Base-by-base conservation (phyloP, 2,329 filamentous ascomycete species). In the Colletotrichum lini region DNA sequence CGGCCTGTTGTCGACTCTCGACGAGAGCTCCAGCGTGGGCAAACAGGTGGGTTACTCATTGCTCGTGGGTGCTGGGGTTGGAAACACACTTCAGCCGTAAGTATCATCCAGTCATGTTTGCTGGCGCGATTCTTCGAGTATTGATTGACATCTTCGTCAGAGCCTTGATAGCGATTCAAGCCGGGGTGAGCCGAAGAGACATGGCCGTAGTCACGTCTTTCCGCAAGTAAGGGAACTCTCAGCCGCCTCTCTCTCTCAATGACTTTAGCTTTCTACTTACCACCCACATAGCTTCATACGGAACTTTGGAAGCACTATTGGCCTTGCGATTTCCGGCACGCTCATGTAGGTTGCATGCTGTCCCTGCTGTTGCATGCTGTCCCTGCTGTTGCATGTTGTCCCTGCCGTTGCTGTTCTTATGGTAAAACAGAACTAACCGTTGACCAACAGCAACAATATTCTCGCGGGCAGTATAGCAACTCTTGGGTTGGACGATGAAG, bases 1-100 rank as follows among this genome's bases (percentile, higher is more conserved):
- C 4, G 87, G 86, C 1, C 79, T 88, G 0, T 85, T 88, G 79
- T 87, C 86, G 0, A 88, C 86, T 0, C 78, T 88, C 0, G 82
- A 87, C 69, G 79, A 85, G 66, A 77, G 77, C 0, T 84, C 87
- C 0, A 82, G 84, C 0, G 71, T 89, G 0, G 87, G 81, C 2
- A 88, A 88, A 70, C 86, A 89, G 70, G 84, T 89, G 53, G 87
- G 88, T 2, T 89, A 88, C 72, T 84, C 82, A 0, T 76, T 89
- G 10, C 77, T 90, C 23, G 88, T 87, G 23, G 84, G 86, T 47
- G 79, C 86, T 0, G 86, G 86, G 1, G 84, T 87, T 18, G 86
- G 86, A 2, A 86, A 87, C 59, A 88, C 86, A 2, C 76, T 88
- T 35, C 86, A 88, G 70, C 85, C 85, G 82, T 83, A 53, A 77